phyloP scores from a whole-genome alignment of 1,284 basidiomycete genomes.

The Trametes versicolor region DNA sequence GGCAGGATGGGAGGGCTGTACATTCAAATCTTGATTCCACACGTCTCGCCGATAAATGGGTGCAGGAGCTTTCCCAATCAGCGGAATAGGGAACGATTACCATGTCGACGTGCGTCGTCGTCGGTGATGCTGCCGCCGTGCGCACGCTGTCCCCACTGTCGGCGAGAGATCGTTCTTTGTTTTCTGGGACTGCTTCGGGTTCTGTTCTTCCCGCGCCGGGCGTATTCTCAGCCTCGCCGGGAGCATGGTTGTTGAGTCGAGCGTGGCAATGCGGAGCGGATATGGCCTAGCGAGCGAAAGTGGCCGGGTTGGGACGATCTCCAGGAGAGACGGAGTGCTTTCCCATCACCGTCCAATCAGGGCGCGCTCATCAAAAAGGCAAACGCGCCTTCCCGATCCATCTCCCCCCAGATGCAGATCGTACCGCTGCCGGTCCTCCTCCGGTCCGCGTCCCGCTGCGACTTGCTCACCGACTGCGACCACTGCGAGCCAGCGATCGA shows the following conservation, averaged over 20 bases:
- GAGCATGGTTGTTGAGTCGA: not conserved
- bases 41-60: constrained; percentile 12
- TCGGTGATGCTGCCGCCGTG: constrained; percentile 18
- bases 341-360: constrained; percentile 20
- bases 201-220: constrained; percentile 8
- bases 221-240: not conserved
- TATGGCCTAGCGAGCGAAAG: constrained; percentile 18
- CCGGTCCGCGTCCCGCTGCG: constrained; percentile 9
- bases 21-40: constrained; percentile 27
- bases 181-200: not conserved
- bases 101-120: constrained; percentile 34
- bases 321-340: not conserved
- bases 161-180: not conserved
- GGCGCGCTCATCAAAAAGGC: constrained; percentile 13
- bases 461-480: not conserved
- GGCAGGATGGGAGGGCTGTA: constrained; percentile 21
- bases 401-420: constrained; percentile 17
- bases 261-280: constrained; percentile 17
- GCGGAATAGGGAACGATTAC: constrained; percentile 29
- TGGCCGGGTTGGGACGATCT: constrained; percentile 10
- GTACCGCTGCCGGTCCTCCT: constrained; percentile 5
- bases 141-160: constrained; percentile 15
- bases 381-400: constrained; percentile 18
- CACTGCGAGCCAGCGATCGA: not conserved
- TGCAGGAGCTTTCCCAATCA: constrained; percentile 21